A percentile compares a stretch with the other conserved stretches of the same genome.
Evolutionary conservation across 495 filamentous ascomycete genomes (phyloP).

Genomic region (Penicillium dipodomyicola): DNA sequence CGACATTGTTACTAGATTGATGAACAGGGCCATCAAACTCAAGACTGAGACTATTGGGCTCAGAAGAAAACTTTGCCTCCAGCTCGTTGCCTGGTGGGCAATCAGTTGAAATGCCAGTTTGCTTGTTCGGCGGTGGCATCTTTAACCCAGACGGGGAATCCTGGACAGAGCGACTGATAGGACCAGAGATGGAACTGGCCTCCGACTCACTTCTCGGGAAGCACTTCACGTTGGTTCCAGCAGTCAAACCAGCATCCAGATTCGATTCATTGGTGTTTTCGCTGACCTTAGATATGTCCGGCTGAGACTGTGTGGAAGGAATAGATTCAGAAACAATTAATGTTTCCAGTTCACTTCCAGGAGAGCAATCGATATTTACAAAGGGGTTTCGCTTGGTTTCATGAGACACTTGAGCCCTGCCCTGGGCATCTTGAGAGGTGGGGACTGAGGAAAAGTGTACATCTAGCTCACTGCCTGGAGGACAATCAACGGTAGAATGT

Average conservation of each 20-base stretch:
- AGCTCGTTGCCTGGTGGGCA: slow-evolving; percentile 14
- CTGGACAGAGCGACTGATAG: slow-evolving; percentile 6
- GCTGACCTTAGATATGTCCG: slow-evolving; percentile 2
- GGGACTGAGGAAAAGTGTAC: slow-evolving; percentile 2
- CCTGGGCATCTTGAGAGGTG: neutral
- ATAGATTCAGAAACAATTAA: slow-evolving; percentile 12
- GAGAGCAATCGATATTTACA: slow-evolving; percentile 6
- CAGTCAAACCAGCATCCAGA: neutral
- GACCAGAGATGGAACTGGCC: slow-evolving; percentile 15
- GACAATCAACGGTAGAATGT: slow-evolving; percentile 8
- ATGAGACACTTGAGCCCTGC: neutral
- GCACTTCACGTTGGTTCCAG: slow-evolving; percentile 12
- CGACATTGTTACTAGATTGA: neutral
- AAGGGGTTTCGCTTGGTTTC: slow-evolving; percentile 5
- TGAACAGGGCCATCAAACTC: neutral
- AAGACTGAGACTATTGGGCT: neutral
- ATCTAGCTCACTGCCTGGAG: slow-evolving; percentile 14
- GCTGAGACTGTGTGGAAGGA: neutral
- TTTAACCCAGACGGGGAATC: neutral
- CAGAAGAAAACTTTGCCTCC: slow-evolving; percentile 2
- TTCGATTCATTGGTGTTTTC: neutral
- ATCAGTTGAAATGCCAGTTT: slow-evolving; percentile 5
- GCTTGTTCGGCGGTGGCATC: neutral
- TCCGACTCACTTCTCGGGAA: slow-evolving; percentile 21
- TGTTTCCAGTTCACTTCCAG: slow-evolving; percentile 14